Evolutionary conservation across 2,329 filamentous ascomycete species (phyloP).

Genomic region (Xylaria multiplex): DNA sequence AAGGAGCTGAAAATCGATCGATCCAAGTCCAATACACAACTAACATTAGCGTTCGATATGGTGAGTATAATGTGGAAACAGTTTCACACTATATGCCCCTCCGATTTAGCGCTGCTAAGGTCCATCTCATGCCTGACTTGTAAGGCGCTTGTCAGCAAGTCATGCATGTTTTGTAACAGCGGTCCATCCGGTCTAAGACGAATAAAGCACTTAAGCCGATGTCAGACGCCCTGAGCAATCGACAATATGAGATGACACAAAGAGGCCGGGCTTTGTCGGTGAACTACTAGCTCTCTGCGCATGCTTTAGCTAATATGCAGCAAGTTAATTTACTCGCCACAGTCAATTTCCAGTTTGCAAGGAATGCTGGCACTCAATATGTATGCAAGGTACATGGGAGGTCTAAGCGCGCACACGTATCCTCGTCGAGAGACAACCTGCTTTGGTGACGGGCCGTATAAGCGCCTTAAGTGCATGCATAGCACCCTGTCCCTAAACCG

Average conservation of each 20-base stretch:
- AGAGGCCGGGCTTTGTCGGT: neutral
- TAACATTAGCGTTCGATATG: neutral
- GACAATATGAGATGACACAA: neutral
- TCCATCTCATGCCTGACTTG: neutral
- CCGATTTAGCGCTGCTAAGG: neutral
- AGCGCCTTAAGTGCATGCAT: constrained; percentile 17
- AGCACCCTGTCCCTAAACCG: neutral
- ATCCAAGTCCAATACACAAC: neutral
- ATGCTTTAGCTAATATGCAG: constrained; percentile 12
- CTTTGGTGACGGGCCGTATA: constrained; percentile 21
- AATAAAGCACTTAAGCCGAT: neutral
- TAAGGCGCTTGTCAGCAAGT: neutral
- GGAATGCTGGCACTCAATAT: neutral
- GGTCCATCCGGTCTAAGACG: neutral
- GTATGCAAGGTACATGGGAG: constrained; percentile 11
- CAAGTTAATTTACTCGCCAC: constrained; percentile 14
- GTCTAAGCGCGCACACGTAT: constrained; percentile 9
- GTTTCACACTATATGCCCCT: constrained; percentile 1
- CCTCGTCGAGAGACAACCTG: constrained; percentile 1
- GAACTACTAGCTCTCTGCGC: neutral
- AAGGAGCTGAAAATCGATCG: neutral
- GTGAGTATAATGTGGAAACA: constrained; percentile 8
- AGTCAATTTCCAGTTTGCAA: constrained; percentile 6
- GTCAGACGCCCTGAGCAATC: neutral
- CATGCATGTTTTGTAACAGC: neutral